These are phyloP conservation scores for Thraustochytrium sp. DNA, from an alignment of 352 stramenopile genomes.

Conservation along the genomic window DNA sequence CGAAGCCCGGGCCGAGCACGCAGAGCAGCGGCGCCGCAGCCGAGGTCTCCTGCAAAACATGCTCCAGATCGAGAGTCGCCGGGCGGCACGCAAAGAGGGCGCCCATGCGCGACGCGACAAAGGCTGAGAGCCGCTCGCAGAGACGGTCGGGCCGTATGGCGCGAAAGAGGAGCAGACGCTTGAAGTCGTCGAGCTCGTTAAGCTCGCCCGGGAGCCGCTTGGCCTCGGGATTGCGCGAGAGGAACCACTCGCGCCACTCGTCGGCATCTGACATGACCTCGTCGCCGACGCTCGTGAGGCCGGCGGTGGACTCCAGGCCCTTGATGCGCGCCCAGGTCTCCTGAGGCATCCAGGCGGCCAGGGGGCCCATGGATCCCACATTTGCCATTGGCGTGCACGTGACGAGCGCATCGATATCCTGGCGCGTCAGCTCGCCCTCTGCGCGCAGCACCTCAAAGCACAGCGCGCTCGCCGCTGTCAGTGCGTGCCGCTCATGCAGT, in stretches of 20 bases:
- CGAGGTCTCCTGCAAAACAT: constrained; percentile 81
- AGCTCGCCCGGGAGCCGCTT: constrained; percentile 88
- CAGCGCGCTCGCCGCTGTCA: constrained; percentile 87
- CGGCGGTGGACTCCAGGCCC: constrained; percentile 64
- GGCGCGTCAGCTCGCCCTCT: constrained; percentile 67
- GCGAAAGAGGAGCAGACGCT: constrained; percentile 71
- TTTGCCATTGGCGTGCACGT: constrained; percentile 74
- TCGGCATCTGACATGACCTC: constrained; percentile 92
- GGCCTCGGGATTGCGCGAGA: constrained; percentile 84
- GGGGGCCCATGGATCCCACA: constrained; percentile 80
- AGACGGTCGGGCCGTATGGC: constrained; percentile 86
- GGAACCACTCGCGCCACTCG: constrained; percentile 92
- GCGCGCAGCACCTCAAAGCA: constrained; percentile 86
- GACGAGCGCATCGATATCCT: constrained; percentile 83
- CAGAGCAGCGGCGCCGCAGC: constrained; percentile 88
- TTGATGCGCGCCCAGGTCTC: constrained; percentile 85
- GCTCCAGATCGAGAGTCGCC: constrained; percentile 51
- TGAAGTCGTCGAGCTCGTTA: constrained; percentile 67
- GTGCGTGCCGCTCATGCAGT: constrained; percentile 88
- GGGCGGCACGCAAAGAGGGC: constrained; percentile 53
- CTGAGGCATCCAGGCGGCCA: constrained; percentile 82
- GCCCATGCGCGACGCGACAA: constrained; percentile 76
- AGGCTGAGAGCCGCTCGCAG: constrained; percentile 81
- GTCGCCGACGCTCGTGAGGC: constrained; percentile 83
- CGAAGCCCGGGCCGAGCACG: constrained; percentile 86